These are phyloP conservation scores for Plantago lanceolata DNA, from an alignment of 305 asterid species.

Conservation along the genomic window DNA sequence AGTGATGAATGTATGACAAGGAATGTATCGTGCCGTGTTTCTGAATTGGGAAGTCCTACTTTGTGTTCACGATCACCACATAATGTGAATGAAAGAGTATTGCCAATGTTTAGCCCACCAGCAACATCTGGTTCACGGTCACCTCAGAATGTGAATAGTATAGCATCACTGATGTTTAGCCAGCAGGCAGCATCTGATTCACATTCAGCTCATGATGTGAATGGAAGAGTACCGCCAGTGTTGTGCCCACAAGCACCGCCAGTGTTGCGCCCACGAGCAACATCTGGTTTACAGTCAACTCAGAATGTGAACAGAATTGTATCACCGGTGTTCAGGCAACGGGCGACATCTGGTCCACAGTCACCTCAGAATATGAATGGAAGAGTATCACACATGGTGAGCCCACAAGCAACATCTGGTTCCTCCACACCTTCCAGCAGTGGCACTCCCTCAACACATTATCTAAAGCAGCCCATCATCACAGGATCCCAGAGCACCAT, in stretches of 20 bases:
- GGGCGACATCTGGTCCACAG: conserved; percentile 47
- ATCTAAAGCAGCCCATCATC: conserved; percentile 20
- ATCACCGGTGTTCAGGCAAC: conserved; percentile 58
- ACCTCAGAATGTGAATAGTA: conserved; percentile 35
- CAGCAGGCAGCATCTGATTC: conserved; percentile 62
- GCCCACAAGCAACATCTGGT: conserved; percentile 37
- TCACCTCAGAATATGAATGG: too few relatives aligned
- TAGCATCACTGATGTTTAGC: conserved; percentile 48
- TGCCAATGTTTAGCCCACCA: conserved; percentile 51
- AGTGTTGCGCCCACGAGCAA: conserved; percentile 58
- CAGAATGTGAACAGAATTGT: background rate
- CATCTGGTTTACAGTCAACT: conserved; percentile 39
- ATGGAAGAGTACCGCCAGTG: conserved; percentile 3
- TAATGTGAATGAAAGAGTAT: too few relatives aligned
- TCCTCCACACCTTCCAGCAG: conserved; percentile 57
- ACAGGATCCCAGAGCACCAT: conserved; percentile 36
- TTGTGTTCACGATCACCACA: conserved; percentile 31
- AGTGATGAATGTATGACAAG: conserved; percentile 39
- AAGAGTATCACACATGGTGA: conserved; percentile 28
- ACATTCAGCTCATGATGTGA: too few relatives aligned
- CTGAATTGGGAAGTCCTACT: conserved; percentile 41
- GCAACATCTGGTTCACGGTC: background rate
- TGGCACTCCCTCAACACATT: conserved; percentile 45
- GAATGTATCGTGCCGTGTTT: conserved; percentile 42
- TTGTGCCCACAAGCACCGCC: conserved; percentile 57